A percentile compares a stretch with the other conserved stretches of the same genome.
phyloP scores from a whole-genome alignment of 306 rosid genomes.

The Lathyrus aphaca region DNA sequence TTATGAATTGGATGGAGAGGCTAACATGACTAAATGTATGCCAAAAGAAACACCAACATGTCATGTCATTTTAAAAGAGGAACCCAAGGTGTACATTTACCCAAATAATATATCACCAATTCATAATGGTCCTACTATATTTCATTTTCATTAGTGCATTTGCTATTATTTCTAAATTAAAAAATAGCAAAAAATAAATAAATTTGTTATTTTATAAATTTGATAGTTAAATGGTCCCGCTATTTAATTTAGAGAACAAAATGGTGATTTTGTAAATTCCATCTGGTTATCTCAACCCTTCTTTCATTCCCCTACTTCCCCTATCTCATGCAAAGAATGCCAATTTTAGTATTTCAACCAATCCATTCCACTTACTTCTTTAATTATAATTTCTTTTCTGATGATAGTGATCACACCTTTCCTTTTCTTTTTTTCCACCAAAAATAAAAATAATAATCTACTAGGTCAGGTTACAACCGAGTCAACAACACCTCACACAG shows the following conservation, averaged over 20 bases:
- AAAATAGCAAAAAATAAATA: too few relatives aligned
- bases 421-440: not conserved
- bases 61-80: too few relatives aligned
- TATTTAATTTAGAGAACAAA: not conserved
- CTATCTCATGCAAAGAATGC: not conserved
- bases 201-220: not conserved
- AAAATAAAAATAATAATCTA: slow-evolving; percentile 32
- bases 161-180: too few relatives aligned
- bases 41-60: too few relatives aligned
- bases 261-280: not conserved
- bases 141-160: too few relatives aligned
- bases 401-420: slow-evolving; percentile 1
- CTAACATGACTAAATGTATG: too few relatives aligned
- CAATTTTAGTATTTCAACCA: not conserved
- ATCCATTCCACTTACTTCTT: slow-evolving; percentile 1
- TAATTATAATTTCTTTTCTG: not conserved
- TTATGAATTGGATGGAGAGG: too few relatives aligned
- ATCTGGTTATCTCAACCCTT: not conserved
- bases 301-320: not conserved
- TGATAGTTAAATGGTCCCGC: not conserved
- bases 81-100: too few relatives aligned
- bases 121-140: too few relatives aligned
- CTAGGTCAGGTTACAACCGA: slow-evolving; percentile 12
- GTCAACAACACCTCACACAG: slow-evolving; percentile 27
- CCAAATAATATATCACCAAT: too few relatives aligned